Percentiles rank a stretch among this genome's conserved stretches.
Conservation (phyloP, 495 filamentous ascomycete species). For the Lophiostoma macrostomum region DNA sequence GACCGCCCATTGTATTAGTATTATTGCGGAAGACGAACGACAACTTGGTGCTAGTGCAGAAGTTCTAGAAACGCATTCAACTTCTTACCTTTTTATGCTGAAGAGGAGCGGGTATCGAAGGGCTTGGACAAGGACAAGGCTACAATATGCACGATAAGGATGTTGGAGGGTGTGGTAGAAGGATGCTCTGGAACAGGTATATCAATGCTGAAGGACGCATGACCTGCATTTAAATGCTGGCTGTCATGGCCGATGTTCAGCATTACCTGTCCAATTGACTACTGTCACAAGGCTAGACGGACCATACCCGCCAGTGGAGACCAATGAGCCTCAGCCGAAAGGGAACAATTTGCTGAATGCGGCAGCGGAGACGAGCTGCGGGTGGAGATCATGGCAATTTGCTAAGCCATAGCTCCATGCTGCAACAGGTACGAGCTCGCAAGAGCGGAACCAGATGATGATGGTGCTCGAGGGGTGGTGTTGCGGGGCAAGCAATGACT, state of each 20-base stretch:
- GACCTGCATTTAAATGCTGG: slow-evolving; percentile 1
- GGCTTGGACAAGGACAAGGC: too few species aligned
- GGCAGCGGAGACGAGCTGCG: not conserved
- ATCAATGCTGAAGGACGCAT: slow-evolving; percentile 13
- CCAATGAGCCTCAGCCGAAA: not conserved
- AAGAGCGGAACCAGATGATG: not conserved
- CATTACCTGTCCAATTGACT: not conserved
- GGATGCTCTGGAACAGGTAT: slow-evolving; percentile 12
- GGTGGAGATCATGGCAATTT: not conserved
- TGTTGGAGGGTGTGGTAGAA: not conserved
- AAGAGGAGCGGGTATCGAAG: too few species aligned
- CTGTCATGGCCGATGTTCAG: not conserved
- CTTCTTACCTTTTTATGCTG: too few species aligned
- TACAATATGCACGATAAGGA: not conserved
- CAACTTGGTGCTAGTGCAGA: too few species aligned
- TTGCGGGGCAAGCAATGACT: slow-evolving; percentile 10
- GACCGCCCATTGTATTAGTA: slow-evolving; percentile 38
- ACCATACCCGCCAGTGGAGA: not conserved
- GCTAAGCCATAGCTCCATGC: slow-evolving; percentile 9
- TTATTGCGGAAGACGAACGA: too few species aligned
- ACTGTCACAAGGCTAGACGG: not conserved
- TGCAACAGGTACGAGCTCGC: not conserved
- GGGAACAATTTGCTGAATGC: slow-evolving; percentile 13
- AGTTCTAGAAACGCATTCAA: too few species aligned
- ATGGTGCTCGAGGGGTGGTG: not conserved